Evolutionary conservation across 2,329 filamentous ascomycete genomes (phyloP).

Genomic region (Pseudopyricularia cyperi): DNA sequence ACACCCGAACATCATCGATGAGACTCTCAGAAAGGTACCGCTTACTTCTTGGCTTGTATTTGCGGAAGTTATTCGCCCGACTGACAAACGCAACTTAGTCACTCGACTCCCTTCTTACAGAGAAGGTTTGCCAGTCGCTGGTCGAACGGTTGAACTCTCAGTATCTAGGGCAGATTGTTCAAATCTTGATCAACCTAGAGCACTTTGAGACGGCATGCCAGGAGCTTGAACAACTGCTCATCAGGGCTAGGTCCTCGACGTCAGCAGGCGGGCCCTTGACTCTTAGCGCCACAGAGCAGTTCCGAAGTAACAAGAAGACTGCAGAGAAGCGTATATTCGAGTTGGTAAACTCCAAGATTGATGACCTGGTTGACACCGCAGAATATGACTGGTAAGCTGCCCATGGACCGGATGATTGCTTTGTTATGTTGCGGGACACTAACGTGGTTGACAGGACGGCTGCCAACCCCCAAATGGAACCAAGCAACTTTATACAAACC

Average conservation of each 20-base stretch:
- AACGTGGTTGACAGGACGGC: constrained; percentile 26
- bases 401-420: constrained; percentile 7
- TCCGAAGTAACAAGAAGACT: constrained; percentile 82
- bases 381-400: constrained; percentile 79
- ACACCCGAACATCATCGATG: constrained; percentile 78
- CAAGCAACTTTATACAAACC: constrained; percentile 91
- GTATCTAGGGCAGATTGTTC: constrained; percentile 94
- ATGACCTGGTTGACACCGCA: constrained; percentile 90
- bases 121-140: constrained; percentile 82
- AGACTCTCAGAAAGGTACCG: constrained; percentile 64
- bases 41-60: not conserved
- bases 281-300: constrained; percentile 73
- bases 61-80: not conserved
- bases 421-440: not conserved
- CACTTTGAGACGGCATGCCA: constrained; percentile 91
- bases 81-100: constrained; percentile 35
- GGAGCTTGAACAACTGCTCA: constrained; percentile 77
- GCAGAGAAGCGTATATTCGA: constrained; percentile 98
- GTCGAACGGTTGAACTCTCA: constrained; percentile 82
- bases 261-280: constrained; percentile 70
- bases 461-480: constrained; percentile 50
- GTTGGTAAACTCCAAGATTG: constrained; percentile 95
- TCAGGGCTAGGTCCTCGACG: constrained; percentile 69
- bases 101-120: constrained; percentile 84
- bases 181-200: constrained; percentile 94